Evolutionary conservation across 495 filamentous ascomycete species (phyloP), one percentile per base, ranked within the genome.

Genomic region (Aspergillus olivimuriae): DNA sequence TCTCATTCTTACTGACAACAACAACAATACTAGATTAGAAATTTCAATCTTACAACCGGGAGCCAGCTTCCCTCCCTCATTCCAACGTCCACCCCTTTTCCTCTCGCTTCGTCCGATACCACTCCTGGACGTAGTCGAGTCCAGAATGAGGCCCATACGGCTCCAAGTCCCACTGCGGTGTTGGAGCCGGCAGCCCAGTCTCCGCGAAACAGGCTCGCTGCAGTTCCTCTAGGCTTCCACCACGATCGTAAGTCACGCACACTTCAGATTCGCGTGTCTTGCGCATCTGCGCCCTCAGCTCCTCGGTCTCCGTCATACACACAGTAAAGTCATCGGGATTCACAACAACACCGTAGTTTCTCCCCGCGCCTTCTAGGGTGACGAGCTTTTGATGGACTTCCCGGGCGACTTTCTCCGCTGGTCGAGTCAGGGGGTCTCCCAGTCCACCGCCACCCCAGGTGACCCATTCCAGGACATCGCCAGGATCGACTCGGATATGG

Each of bases 401-500:
- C 2, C 68, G 46, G 1, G 70, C 70, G 4, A 75, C 73, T 28
- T 61, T 66, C 23, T 65, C 57, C 1, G 67, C 60, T 1, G 68
- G 63, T 4, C 73, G 65, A 2, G 70, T 69, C 36, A 75, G 48
- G 0, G 72, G 69, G 52, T 76, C 68, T 6, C 73, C 73, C 12
- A 73, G 59, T 6, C 72, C 71, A 26, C 73, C 72, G 10, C 70
- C 73, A 31, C 71, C 70, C 72, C 70, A 74, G 1, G 73, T 75
- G 12, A 72, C 55, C 70, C 72, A 76, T 48, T 74, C 73, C 3
- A 75, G 64, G 0, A 76, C 56, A 47, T 75, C 72, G 4, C 63
- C 69, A 6, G 61, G 61, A 17, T 71, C 60, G 2, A 76, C 69
- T 16, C 61, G 61, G 28, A 75, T 55, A 42, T 74, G 69, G 48